Percentiles rank a stretch among this genome's conserved stretches.
Evolutionary conservation across 2,329 filamentous ascomycete species (phyloP).

Genomic region (Nannizziopsis barbatae): DNA sequence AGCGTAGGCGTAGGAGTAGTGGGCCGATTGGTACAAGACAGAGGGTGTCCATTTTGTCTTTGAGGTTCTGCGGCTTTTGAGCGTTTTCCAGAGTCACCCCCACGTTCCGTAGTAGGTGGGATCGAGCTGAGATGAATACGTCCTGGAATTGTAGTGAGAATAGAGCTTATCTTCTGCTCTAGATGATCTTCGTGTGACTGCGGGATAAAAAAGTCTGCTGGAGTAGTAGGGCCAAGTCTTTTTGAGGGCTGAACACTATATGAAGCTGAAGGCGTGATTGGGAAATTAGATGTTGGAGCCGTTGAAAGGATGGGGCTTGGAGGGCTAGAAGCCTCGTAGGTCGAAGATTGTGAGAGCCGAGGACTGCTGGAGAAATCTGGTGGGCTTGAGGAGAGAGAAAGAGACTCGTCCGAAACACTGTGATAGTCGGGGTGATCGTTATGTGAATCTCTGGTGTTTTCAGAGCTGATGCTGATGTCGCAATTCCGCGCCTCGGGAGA

Average conservation of each 20-base stretch:
- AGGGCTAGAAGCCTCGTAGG: not conserved
- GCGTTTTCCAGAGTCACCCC: not conserved
- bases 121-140: slow-evolving; percentile 59
- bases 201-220: slow-evolving; percentile 19
- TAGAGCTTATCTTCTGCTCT: slow-evolving; percentile 67
- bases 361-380: not conserved
- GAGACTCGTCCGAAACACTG: not conserved
- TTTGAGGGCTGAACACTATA: slow-evolving; percentile 29
- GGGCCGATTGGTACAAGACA: slow-evolving; percentile 33
- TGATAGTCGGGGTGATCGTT: not conserved
- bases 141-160: slow-evolving; percentile 65
- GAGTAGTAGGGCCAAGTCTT: slow-evolving; percentile 1
- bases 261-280: slow-evolving; percentile 20
- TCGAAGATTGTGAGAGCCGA: slow-evolving; percentile 1
- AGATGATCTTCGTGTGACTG: slow-evolving; percentile 53
- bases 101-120: slow-evolving; percentile 19
- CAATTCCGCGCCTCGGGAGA: not conserved
- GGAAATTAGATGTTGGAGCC: slow-evolving; percentile 6
- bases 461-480: not conserved
- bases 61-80: slow-evolving; percentile 19
- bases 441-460: not conserved
- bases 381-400: not conserved
- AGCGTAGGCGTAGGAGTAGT: slow-evolving; percentile 56
- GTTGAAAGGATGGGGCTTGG: not conserved
- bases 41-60: slow-evolving; percentile 26